Evolutionary conservation across 2,329 filamentous ascomycete genomes (phyloP).

Genomic region (Penicillium crustosum): DNA sequence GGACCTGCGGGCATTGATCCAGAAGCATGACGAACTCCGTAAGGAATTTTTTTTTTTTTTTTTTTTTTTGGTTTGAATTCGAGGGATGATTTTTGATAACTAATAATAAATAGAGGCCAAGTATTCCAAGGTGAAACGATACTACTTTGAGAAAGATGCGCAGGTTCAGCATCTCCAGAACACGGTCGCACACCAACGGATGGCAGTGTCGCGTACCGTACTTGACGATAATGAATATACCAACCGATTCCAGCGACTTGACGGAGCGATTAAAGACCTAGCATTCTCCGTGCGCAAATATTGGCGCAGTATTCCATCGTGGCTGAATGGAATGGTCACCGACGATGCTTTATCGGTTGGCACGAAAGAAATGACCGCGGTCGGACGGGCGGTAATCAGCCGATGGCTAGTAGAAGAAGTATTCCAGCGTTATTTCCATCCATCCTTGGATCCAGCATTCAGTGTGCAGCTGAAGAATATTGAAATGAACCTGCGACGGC

Average conservation of each 20-base stretch:
- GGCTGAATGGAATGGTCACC: conserved; percentile 78
- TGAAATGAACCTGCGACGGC: conserved; percentile 80
- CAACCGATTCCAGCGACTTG: conserved; percentile 83
- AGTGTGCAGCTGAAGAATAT: conserved; percentile 80
- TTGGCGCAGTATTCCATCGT: conserved; percentile 78
- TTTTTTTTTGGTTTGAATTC: not conserved
- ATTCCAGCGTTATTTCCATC: conserved; percentile 91
- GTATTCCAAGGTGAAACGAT: conserved; percentile 96
- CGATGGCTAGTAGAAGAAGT: conserved; percentile 89
- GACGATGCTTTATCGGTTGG: conserved; percentile 80
- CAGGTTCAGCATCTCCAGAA: conserved; percentile 96
- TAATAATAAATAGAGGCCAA: conserved; percentile 68
- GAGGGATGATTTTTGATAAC: not conserved
- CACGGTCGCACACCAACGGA: conserved; percentile 91
- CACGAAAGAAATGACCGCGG: conserved; percentile 96
- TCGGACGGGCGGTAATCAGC: conserved; percentile 84
- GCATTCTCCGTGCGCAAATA: conserved; percentile 96
- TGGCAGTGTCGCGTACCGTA: conserved; percentile 90
- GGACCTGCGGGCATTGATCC: conserved; percentile 47
- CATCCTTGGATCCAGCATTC: conserved; percentile 72
- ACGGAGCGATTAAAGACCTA: conserved; percentile 90
- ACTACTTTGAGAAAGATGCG: conserved; percentile 89
- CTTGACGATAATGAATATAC: conserved; percentile 94
- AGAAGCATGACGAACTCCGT: conserved; percentile 50
- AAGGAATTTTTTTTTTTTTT: conserved; percentile 18